Conservation (phyloP, 805 yeast genomes). For the Cyberlindnera amylophila region DNA sequence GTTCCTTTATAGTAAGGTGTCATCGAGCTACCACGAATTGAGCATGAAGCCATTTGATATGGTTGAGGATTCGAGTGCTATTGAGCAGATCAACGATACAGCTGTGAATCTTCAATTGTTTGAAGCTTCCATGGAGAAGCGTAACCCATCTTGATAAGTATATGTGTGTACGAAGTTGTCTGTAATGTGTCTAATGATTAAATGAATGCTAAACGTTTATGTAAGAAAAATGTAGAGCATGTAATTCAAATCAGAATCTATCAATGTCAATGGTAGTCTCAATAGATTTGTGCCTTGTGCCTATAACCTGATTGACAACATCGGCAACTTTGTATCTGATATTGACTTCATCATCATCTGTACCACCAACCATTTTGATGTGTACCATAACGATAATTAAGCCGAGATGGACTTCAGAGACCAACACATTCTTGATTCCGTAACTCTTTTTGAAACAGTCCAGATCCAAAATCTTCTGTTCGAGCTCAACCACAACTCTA, state of each 20-base stretch:
- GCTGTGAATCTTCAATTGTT: constrained; percentile 51
- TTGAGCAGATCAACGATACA: constrained; percentile 46
- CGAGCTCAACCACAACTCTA: constrained; percentile 37
- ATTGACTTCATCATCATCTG: constrained; percentile 62
- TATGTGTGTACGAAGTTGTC: not conserved
- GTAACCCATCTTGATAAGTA: constrained; percentile 34
- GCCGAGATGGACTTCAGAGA: constrained; percentile 61
- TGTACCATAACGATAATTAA: constrained; percentile 54
- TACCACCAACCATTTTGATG: constrained; percentile 62
- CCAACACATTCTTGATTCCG: constrained; percentile 41
- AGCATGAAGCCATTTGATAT: constrained; percentile 49
- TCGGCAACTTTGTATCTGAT: constrained; percentile 47
- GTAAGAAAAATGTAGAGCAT: not conserved
- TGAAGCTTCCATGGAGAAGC: constrained; percentile 46
- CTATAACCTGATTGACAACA: constrained; percentile 30
- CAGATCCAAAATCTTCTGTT: constrained; percentile 42
- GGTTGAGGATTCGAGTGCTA: constrained; percentile 53
- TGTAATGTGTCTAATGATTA: not conserved
- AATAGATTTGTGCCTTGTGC: constrained; percentile 28
- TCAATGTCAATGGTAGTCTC: constrained; percentile 44
- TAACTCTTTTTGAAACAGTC: constrained; percentile 51
- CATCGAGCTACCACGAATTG: constrained; percentile 33
- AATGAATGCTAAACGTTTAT: not conserved
- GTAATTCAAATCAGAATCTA: constrained; percentile 23
- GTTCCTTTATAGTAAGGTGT: constrained; percentile 26